Percentiles rank a stretch among this genome's conserved stretches.
phyloP scores from a whole-genome alignment of 108 stramenopile genomes.

The Nitzschia sp. region DNA sequence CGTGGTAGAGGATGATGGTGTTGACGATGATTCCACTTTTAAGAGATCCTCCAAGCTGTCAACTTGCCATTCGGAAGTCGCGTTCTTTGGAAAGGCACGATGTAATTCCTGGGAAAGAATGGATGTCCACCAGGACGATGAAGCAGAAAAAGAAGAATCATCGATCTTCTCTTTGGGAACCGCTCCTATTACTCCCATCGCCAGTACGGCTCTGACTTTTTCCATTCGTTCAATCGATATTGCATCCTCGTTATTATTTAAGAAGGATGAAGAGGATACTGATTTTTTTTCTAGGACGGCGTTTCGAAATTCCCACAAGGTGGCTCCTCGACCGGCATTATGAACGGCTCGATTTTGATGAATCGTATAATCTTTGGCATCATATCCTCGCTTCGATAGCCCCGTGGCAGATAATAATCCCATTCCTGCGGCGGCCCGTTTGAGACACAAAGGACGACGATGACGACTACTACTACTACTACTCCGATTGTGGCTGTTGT shows the following conservation, averaged over 20 bases:
- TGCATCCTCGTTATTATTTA: not conserved
- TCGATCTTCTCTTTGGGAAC: no score
- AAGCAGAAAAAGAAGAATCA: no score
- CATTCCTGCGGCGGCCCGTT: conserved; percentile 12
- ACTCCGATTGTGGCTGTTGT: not conserved
- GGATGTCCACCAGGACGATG: no score
- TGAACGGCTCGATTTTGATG: not conserved
- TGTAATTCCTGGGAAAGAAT: no score
- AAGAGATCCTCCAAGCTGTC: not conserved
- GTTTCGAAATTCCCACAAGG: conserved; percentile 15
- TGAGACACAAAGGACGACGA: not conserved
- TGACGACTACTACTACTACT: no score
- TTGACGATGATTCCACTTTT: no score
- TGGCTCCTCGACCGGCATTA: conserved; percentile 6
- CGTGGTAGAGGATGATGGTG: not conserved
- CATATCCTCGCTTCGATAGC: conserved; percentile 1
- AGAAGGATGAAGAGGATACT: no score
- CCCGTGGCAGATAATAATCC: conserved; percentile 16
- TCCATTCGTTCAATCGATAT: not conserved
- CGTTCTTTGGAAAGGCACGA: not conserved
- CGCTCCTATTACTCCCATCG: no score
- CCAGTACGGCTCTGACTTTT: not conserved
- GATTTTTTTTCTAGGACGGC: not conserved
- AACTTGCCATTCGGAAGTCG: not conserved
- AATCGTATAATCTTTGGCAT: conserved; percentile 16